Evolutionary conservation across 257 asterid species (phyloP).

Genomic region (Solanum infundibuliforme): DNA sequence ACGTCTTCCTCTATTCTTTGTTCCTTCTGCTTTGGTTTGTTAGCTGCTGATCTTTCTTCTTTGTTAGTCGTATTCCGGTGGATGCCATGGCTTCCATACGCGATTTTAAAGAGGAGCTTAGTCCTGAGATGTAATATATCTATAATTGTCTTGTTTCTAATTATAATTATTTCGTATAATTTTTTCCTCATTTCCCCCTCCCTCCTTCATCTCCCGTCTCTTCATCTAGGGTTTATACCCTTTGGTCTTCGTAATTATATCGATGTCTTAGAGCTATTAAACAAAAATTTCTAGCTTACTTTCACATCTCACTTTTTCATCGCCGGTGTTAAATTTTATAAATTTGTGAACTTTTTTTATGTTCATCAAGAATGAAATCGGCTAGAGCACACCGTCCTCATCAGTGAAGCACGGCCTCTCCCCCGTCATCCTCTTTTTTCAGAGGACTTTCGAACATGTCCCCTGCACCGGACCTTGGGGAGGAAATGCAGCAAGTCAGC

Average conservation of each 20-base stretch:
- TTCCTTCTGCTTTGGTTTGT: too few relatives aligned
- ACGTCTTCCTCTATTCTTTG: too few relatives aligned
- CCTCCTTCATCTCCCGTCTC: too few relatives aligned
- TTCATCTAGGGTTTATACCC: neutral
- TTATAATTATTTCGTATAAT: neutral
- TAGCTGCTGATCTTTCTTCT: too few relatives aligned
- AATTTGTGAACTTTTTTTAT: neutral
- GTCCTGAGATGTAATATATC: neutral
- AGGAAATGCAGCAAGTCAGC: neutral
- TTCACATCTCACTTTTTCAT: neutral
- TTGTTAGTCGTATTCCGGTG: too few relatives aligned
- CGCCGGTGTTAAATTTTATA: neutral
- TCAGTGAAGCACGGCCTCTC: too few relatives aligned
- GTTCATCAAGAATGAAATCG: too few relatives aligned
- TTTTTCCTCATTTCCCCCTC: neutral
- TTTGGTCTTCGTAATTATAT: neutral
- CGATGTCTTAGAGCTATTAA: neutral
- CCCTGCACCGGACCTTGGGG: too few relatives aligned
- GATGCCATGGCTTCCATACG: too few relatives aligned
- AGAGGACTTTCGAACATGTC: too few relatives aligned
- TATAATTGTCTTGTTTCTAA: neutral
- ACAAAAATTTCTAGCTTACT: neutral
- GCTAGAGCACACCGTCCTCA: too few relatives aligned
- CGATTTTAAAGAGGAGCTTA: too few relatives aligned
- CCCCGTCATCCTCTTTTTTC: neutral